phyloP scores from a whole-genome alignment of 2,329 filamentous ascomycete genomes.

The Aspergillus fijiensis region DNA sequence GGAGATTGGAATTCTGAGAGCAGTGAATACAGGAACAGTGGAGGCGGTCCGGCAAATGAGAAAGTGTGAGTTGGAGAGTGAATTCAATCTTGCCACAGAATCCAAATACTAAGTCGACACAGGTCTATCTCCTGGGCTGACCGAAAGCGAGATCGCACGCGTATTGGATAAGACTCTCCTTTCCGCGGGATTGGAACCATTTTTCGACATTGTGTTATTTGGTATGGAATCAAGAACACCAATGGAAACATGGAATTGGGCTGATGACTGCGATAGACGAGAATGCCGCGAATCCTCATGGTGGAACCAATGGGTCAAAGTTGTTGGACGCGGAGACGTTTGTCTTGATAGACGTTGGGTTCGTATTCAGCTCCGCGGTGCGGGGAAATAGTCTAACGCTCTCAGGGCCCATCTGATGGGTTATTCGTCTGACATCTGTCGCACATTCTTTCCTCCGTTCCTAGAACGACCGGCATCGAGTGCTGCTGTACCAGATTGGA shows the following conservation, averaged over 20 bases:
- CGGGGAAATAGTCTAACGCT: background rate
- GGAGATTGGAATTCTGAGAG: slow-evolving; percentile 59
- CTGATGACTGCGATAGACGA: slow-evolving; percentile 25
- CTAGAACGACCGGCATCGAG: slow-evolving; percentile 25
- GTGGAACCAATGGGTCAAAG: slow-evolving; percentile 47
- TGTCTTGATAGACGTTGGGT: slow-evolving; percentile 62
- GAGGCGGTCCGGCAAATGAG: slow-evolving; percentile 60
- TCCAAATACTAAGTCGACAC: slow-evolving; percentile 21
- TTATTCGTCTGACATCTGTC: slow-evolving; percentile 64
- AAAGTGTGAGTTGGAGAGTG: slow-evolving; percentile 25
- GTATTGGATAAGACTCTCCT: slow-evolving; percentile 58
- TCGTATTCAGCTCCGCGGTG: slow-evolving; percentile 6
- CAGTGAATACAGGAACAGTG: slow-evolving; percentile 64
- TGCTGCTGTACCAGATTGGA: slow-evolving; percentile 15
- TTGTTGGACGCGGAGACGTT: slow-evolving; percentile 56
- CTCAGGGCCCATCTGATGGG: slow-evolving; percentile 57
- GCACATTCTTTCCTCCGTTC: slow-evolving; percentile 57
- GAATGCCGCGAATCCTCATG: slow-evolving; percentile 43
- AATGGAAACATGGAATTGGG: background rate
- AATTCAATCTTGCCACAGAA: too few species aligned
- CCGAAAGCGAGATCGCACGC: slow-evolving; percentile 57
- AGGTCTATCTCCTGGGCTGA: slow-evolving; percentile 58
- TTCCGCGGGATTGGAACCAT: slow-evolving; percentile 56
- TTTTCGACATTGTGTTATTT: slow-evolving; percentile 66
- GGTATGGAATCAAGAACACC: slow-evolving; percentile 24